Evolutionary conservation across 179 eudicot genomes (phyloP).

Genomic region (Silene noctiflora): DNA sequence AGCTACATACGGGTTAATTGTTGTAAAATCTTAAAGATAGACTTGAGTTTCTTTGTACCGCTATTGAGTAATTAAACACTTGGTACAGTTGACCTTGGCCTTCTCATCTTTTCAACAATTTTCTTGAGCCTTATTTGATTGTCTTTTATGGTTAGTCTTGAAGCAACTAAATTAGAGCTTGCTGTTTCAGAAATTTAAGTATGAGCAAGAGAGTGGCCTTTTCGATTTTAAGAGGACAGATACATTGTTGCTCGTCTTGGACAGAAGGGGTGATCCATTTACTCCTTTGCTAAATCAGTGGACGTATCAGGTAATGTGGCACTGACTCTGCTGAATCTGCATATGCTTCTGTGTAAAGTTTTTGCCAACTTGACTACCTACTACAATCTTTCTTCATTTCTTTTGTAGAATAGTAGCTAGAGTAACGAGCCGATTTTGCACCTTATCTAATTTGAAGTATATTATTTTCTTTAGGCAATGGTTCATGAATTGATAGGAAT

Average conservation of each 20-base stretch:
- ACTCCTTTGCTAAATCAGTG: slow-evolving; percentile 90
- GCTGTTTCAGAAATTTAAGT: slow-evolving; percentile 72
- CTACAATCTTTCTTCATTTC: neutral
- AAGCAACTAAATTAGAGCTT: slow-evolving; percentile 6
- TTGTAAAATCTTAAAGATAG: neutral
- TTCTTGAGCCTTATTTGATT: neutral
- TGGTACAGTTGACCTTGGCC: neutral
- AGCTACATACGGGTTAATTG: slow-evolving; percentile 2
- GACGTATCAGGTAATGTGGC: slow-evolving; percentile 75
- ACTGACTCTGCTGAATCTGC: slow-evolving; percentile 6
- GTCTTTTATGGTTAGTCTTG: neutral
- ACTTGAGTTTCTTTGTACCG: neutral
- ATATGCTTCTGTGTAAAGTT: slow-evolving; percentile 14
- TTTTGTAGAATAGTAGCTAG: slow-evolving; percentile 2
- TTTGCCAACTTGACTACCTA: slow-evolving; percentile 11
- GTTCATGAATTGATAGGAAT: slow-evolving; percentile 85
- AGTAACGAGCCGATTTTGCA: slow-evolving; percentile 16
- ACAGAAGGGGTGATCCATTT: slow-evolving; percentile 90
- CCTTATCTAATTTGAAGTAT: slow-evolving; percentile 18
- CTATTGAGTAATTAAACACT: slow-evolving; percentile 8
- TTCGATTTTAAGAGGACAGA: slow-evolving; percentile 85
- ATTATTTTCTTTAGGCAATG: slow-evolving; percentile 62
- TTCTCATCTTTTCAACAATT: neutral
- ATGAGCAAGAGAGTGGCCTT: slow-evolving; percentile 89
- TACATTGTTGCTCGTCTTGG: slow-evolving; percentile 71